Conservation (phyloP, 495 filamentous ascomycete genomes). For the Clavariopsis aquatica region DNA sequence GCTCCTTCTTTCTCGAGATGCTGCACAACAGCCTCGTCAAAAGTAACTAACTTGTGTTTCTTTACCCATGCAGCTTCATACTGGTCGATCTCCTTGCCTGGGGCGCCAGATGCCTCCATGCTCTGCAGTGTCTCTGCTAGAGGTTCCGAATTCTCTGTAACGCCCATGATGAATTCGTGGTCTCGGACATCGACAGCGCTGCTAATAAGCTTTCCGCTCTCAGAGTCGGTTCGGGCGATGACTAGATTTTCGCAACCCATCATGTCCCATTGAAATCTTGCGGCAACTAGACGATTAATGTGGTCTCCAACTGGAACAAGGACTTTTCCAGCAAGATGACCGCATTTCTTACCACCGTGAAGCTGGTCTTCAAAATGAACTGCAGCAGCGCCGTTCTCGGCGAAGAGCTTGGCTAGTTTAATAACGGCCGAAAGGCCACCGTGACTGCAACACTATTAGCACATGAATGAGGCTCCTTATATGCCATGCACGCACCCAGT, state of each 20-base stretch:
- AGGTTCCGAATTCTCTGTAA: constrained; percentile 70
- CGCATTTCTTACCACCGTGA: constrained; percentile 98
- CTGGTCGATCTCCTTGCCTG: constrained; percentile 74
- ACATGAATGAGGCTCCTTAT: background rate
- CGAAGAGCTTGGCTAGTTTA: constrained; percentile 96
- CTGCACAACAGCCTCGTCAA: constrained; percentile 82
- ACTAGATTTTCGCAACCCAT: constrained; percentile 95
- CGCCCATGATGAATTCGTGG: constrained; percentile 93
- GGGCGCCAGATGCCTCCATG: constrained; percentile 80
- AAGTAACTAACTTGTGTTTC: constrained; percentile 79
- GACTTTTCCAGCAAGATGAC: constrained; percentile 95
- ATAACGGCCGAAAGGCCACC: constrained; percentile 89
- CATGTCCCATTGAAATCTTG: constrained; percentile 95
- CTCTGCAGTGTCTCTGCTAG: constrained; percentile 85
- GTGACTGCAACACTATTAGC: constrained; percentile 39
- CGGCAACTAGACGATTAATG: constrained; percentile 88
- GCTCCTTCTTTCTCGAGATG: constrained; percentile 68
- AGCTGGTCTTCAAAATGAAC: constrained; percentile 98
- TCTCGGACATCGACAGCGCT: constrained; percentile 90
- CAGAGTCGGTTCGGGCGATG: constrained; percentile 92
- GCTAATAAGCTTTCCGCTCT: constrained; percentile 85
- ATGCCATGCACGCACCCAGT: constrained; percentile 64
- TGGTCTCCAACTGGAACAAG: constrained; percentile 92
- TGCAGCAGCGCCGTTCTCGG: constrained; percentile 94
- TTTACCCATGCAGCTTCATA: constrained; percentile 92